A percentile compares a stretch with the other conserved stretches of the same genome.
Conservation (phyloP, 2,329 filamentous ascomycete species). For the Alternaria atra region DNA sequence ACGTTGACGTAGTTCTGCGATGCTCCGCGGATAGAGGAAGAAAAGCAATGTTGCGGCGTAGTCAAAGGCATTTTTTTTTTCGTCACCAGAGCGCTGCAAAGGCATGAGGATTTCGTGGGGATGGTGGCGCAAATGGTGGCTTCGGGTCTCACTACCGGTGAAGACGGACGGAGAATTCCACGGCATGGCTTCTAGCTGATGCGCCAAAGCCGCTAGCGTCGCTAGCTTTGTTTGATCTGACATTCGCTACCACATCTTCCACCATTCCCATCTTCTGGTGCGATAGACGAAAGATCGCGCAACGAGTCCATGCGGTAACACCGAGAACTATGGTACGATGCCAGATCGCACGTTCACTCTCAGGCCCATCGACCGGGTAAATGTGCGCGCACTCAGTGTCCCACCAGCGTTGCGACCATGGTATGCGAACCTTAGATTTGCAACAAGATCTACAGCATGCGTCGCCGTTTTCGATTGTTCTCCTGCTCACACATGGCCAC, state of each 20-base stretch:
- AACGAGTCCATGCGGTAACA: background rate
- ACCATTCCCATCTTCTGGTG: slow-evolving; percentile 1
- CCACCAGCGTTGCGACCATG: slow-evolving; percentile 11
- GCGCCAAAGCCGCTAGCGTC: background rate
- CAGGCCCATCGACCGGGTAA: slow-evolving; percentile 2
- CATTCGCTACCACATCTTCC: slow-evolving; percentile 5
- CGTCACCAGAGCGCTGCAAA: background rate
- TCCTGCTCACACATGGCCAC: background rate
- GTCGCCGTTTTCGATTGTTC: background rate
- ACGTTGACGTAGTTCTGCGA: background rate
- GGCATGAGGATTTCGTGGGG: background rate
- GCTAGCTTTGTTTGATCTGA: background rate
- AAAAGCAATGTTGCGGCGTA: background rate
- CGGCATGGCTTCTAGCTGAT: slow-evolving; percentile 1
- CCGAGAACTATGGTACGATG: slow-evolving; percentile 2
- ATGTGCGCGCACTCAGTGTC: background rate
- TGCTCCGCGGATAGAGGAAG: background rate
- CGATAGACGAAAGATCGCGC: background rate
- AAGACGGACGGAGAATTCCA: background rate
- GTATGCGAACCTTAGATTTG: background rate
- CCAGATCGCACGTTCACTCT: slow-evolving; percentile 1
- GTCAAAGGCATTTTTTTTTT: background rate
- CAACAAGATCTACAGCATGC: slow-evolving; percentile 3
- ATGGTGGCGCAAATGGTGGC: slow-evolving; percentile 2
- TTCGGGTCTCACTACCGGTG: slow-evolving; percentile 1